Evolutionary conservation across 2,329 filamentous ascomycete genomes (phyloP), one percentile per base, ranked within the genome.

Genomic region (Stagonosporopsis cucurbitacearum): DNA sequence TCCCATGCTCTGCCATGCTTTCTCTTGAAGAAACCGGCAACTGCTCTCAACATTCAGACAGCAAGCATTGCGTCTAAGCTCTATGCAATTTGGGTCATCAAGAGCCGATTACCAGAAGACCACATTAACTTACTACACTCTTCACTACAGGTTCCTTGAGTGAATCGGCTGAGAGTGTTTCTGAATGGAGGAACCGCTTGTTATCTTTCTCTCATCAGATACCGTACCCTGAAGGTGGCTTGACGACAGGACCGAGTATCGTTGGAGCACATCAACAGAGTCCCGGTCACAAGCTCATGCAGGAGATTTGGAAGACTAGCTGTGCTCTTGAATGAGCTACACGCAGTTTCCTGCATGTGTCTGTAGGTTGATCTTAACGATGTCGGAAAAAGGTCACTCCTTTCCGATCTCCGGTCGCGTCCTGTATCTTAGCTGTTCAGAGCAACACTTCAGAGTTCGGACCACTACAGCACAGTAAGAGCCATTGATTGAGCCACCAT

Each of bases 381-480:
- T 26, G 26, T 22, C 25, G 37, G 26, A 32, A 20, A 11, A 40
- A 17, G 26, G 28, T 48, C 26, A 13, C n/a, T n/a, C n/a, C n/a
- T n/a, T n/a, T n/a, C n/a, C n/a, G n/a, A n/a, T n/a, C n/a, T n/a
- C n/a, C n/a, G n/a, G n/a, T n/a, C n/a, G n/a, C n/a, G n/a, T n/a
- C n/a, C n/a, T n/a, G n/a, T n/a, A n/a, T n/a, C n/a, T n/a, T n/a
- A 32, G 50, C 51, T 49, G 32, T 41, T 40, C 42, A 20, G 17
- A 54, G 50, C 50, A 54, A 45, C 50, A 49, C 51, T 49, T 33
- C 51, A 32, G 13, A 49, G 44, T 49, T 33, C 51, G 25, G 13
- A 39, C 51, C 33, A 43, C 44, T 44, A 17, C 44, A 23, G 39
- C 44, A 40, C 35, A 8, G 30, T 50, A 11, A 43, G 26, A 11